Percentiles rank a stretch among this genome's conserved stretches.
Conservation (phyloP, 305 asterid genomes). For the Fraxinus nigra region DNA sequence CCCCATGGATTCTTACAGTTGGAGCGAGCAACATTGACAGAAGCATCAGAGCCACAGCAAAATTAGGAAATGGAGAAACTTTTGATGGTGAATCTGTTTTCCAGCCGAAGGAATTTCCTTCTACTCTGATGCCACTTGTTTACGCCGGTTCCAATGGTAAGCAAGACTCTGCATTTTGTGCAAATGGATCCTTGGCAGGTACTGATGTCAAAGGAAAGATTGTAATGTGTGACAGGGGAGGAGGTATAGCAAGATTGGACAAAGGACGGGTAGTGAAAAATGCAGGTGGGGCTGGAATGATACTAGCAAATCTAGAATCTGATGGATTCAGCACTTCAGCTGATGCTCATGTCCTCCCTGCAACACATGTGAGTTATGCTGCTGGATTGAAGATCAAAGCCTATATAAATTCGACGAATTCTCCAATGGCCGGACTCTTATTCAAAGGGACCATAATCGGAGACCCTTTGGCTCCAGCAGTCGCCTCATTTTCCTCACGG, state of each 20-base stretch:
- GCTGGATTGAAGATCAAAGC: constrained; percentile 32
- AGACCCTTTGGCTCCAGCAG: constrained; percentile 34
- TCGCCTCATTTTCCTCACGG: constrained; percentile 40
- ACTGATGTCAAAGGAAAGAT: constrained; percentile 31
- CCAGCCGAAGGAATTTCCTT: constrained; percentile 26
- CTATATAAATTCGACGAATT: constrained; percentile 34
- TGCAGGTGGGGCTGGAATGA: constrained; percentile 40
- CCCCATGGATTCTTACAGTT: constrained; percentile 44
- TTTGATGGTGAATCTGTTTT: constrained; percentile 32
- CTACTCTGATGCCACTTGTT: constrained; percentile 21
- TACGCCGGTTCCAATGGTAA: constrained; percentile 31
- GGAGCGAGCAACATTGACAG: constrained; percentile 44
- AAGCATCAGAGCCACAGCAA: constrained; percentile 21
- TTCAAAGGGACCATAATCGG: constrained; percentile 44
- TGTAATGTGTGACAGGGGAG: constrained; percentile 32
- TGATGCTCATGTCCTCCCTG: constrained; percentile 39
- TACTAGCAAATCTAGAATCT: constrained; percentile 22
- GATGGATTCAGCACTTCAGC: constrained; percentile 33
- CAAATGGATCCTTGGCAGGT: constrained; percentile 10
- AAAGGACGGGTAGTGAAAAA: constrained; percentile 28
- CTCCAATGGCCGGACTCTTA: constrained; percentile 31
- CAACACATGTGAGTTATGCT: constrained; percentile 20
- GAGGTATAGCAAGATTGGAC: constrained; percentile 4
- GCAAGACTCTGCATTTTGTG: constrained; percentile 14
- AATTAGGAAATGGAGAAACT: constrained; percentile 22